Conservation (phyloP, 192 early-diverging fungal genomes). For the Podila minutissima region DNA sequence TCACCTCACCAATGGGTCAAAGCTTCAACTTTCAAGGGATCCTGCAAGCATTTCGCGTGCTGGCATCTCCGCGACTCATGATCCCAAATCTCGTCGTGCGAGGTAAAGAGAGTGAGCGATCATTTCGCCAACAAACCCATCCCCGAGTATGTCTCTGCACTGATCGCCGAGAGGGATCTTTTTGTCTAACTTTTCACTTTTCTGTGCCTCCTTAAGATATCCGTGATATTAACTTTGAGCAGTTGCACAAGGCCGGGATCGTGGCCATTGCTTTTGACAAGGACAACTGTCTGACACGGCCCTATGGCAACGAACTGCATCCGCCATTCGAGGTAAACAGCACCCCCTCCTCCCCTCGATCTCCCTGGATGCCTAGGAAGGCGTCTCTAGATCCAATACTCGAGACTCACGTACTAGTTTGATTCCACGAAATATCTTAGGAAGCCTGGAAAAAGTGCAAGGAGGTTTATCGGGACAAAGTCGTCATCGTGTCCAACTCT, state of each 20-base stretch:
- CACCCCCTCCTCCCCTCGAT: too few species aligned
- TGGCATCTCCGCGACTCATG: conserved; percentile 73
- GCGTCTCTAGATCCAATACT: background rate
- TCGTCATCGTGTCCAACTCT: conserved; percentile 92
- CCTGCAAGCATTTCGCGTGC: conserved; percentile 57
- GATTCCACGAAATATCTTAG: conserved; percentile 23
- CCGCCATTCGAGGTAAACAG: conserved; percentile 68
- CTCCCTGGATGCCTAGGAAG: too few species aligned
- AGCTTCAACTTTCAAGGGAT: conserved; percentile 80
- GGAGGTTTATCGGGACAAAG: conserved; percentile 64
- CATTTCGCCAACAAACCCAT: background rate
- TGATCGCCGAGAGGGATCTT: too few species aligned
- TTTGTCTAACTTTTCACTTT: background rate
- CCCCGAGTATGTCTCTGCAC: background rate
- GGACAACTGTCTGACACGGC: conserved; percentile 94
- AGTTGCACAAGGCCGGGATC: conserved; percentile 69
- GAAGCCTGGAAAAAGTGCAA: conserved; percentile 74
- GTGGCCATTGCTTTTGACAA: conserved; percentile 92
- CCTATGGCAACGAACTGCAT: conserved; percentile 77
- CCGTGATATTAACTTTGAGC: conserved; percentile 70
- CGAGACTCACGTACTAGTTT: background rate
- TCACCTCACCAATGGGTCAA: conserved; percentile 71
- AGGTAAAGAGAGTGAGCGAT: conserved; percentile 43
- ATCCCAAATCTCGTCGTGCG: conserved; percentile 81
- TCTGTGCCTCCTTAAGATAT: conserved; percentile 60